Evolutionary conservation across 2,329 filamentous ascomycete species (phyloP).

Genomic region (Aspergillus awamori): DNA sequence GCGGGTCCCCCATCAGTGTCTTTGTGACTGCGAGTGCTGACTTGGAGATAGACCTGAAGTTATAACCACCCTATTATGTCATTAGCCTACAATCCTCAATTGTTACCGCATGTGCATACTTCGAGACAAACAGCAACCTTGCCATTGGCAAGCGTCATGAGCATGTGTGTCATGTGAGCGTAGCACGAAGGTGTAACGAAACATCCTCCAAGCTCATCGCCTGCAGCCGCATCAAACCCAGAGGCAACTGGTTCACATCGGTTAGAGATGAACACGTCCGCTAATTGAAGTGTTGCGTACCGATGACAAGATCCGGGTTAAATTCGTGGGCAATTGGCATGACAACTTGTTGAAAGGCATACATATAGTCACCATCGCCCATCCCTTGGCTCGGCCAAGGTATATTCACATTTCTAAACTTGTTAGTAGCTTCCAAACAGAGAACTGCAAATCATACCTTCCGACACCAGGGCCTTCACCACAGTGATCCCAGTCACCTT

Average conservation of each 20-base stretch:
- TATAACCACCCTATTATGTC: conserved; percentile 73
- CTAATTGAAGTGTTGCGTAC: conserved; percentile 36
- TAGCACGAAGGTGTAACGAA: conserved; percentile 91
- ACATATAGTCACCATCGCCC: conserved; percentile 96
- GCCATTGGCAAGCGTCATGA: conserved; percentile 89
- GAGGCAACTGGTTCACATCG: conserved; percentile 66
- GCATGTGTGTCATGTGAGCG: conserved; percentile 98
- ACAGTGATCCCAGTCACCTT: conserved; percentile 63
- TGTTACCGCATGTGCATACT: conserved; percentile 31
- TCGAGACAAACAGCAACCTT: conserved; percentile 92
- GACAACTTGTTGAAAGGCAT: conserved; percentile 91
- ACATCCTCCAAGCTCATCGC: conserved; percentile 89
- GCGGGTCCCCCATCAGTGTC: conserved; percentile 94
- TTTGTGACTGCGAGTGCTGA: conserved; percentile 89
- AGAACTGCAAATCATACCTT: conserved; percentile 43
- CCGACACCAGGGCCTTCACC: conserved; percentile 61
- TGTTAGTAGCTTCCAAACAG: conserved; percentile 13
- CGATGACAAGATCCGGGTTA: conserved; percentile 86
- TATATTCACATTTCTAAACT: conserved; percentile 65
- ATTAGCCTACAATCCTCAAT: not conserved
- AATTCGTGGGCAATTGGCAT: conserved; percentile 97
- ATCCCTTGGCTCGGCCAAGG: conserved; percentile 73
- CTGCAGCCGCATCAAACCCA: conserved; percentile 92
- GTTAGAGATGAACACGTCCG: conserved; percentile 14
- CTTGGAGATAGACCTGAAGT: conserved; percentile 86